phyloP scores from a whole-genome alignment of 2,329 filamentous ascomycete genomes.

The Colletotrichum tamarilloi region DNA sequence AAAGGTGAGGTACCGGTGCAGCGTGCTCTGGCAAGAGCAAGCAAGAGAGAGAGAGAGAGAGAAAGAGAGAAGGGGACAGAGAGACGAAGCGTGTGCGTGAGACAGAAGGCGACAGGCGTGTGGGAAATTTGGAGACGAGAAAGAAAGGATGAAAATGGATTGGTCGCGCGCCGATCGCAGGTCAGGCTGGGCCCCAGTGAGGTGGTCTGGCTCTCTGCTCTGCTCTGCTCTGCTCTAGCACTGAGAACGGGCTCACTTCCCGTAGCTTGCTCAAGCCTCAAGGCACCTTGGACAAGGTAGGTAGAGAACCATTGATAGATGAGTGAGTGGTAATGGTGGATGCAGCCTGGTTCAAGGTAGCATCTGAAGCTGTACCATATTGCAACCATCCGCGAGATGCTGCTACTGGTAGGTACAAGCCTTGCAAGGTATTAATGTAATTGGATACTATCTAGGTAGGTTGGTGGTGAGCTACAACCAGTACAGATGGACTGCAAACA shows the following conservation, averaged over 20 bases:
- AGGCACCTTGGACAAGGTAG: no score
- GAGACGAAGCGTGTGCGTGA: not conserved
- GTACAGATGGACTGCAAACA: no score
- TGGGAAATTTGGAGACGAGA: conserved; percentile 34
- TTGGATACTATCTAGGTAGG: no score
- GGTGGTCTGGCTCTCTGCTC: not conserved
- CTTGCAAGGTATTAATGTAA: not conserved
- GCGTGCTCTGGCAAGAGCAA: not conserved
- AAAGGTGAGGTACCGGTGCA: conserved; percentile 1
- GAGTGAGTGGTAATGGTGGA: not conserved
- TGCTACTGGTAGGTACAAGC: not conserved
- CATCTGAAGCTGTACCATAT: not conserved
- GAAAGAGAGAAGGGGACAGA: not conserved
- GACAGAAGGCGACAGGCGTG: not conserved
- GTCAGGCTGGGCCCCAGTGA: not conserved
- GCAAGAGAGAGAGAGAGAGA: not conserved
- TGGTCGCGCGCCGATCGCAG: conserved; percentile 33
- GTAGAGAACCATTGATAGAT: not conserved
- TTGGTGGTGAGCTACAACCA: not conserved
- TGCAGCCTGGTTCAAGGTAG: not conserved
- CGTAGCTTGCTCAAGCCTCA: no score
- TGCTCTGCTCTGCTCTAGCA: not conserved
- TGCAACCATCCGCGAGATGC: not conserved
- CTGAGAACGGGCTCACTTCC: no score
- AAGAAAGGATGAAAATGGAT: conserved; percentile 33